Evolutionary conservation across 257 asterid species (phyloP), one percentile per base, ranked within the genome.

Genomic region (Salvia splendens): DNA sequence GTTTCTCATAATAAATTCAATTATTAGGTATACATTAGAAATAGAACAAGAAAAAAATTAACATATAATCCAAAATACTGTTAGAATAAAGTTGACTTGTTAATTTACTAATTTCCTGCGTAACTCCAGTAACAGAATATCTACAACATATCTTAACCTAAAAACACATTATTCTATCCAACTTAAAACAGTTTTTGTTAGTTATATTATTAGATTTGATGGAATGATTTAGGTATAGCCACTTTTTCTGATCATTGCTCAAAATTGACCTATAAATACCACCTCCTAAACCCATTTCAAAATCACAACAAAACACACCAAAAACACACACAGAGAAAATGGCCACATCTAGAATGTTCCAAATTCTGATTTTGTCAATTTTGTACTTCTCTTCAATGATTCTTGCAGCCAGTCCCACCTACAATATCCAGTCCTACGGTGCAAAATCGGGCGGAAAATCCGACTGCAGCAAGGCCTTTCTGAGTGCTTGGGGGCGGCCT

Each of bases 401-500:
- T 75, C 52, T 48, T 24, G 84, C 68, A 46, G 73, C 80, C 60
- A 69, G 52, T 12, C 69, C 69, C 38, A 65, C 67, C 51, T 73
- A 57, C 81, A 74, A 78, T 17, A 78, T 84, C 6, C 62, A 54
- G 28, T 60, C 71, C 0, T 78, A 60, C 64, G 89, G 89, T 2
- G 89, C 89, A 1, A 75, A 72, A 57, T 28, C 84, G 24, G 78
- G 73, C 3, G 89, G 87, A 1, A 56, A 53, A 32, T 56, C 87
- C 1, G 89, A 84, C 24, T 75, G 74, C 38, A 65, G 83, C 0
- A 75, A 67, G 69, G 72, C 84, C 0, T 72, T 84, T 54, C 68
- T 81, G 4, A 65, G 56, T 9, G 89, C 89, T 20, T 84, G 89
- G 89, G 52, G 10, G 73, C 81, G 0, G 89, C 84, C 45, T 84